Percentiles rank a stretch among this genome's conserved stretches.
phyloP scores from a whole-genome alignment of 805 yeast genomes.

The Clavispora carvajalis region DNA sequence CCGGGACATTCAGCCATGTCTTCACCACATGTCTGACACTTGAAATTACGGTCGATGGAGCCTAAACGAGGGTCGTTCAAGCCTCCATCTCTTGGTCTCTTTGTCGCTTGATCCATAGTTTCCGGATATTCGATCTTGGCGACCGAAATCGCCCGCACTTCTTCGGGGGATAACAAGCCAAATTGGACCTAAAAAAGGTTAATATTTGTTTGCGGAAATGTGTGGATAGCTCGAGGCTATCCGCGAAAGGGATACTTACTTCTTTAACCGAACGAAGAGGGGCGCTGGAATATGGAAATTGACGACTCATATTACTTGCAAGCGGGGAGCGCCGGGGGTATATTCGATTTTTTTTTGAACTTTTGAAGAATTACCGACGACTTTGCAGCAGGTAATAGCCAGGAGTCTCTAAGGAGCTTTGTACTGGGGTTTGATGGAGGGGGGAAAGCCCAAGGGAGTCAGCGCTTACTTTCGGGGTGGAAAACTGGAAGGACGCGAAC shows the following conservation, averaged over 20 bases:
- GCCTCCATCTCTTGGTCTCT: conserved; percentile 94
- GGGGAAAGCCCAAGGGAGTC: not conserved
- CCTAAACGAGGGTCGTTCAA: conserved; percentile 96
- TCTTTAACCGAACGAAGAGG: conserved; percentile 96
- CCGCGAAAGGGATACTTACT: conserved; percentile 45
- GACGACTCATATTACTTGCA: conserved; percentile 35
- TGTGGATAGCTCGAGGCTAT: too few relatives aligned
- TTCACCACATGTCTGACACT: conserved; percentile 99
- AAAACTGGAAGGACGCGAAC: conserved; percentile 2
- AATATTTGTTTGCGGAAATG: conserved; percentile 9
- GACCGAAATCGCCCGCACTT: conserved; percentile 89
- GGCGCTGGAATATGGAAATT: conserved; percentile 92
- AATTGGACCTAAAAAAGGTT: conserved; percentile 65
- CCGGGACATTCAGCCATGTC: conserved; percentile 99
- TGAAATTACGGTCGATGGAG: conserved; percentile 92
- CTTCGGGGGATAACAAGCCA: conserved; percentile 97
- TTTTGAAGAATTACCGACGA: not conserved
- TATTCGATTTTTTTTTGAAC: conserved; percentile 4
- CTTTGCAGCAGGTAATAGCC: not conserved
- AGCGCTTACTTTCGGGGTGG: conserved; percentile 1
- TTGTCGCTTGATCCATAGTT: conserved; percentile 97
- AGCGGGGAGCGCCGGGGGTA: not conserved
- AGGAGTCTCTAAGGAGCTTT: not conserved
- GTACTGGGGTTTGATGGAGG: not conserved
- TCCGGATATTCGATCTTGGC: conserved; percentile 98